Evolutionary conservation across 1,284 basidiomycete genomes (phyloP).

Genomic region (Cryptococcus amylolentus): DNA sequence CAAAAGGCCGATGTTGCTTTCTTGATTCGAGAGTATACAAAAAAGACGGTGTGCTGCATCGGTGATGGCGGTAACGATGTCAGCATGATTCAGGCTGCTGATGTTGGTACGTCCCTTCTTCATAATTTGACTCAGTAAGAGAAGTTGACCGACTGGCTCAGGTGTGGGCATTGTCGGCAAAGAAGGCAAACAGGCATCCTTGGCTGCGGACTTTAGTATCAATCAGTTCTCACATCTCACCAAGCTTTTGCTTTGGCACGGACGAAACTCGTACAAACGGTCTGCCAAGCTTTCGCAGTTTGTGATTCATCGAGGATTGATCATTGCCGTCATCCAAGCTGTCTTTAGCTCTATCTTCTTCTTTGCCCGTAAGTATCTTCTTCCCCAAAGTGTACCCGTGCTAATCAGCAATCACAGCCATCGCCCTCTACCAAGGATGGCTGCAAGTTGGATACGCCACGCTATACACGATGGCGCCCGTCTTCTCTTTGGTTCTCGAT

Average conservation of each 20-base stretch:
- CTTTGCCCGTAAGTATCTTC: conserved; percentile 66
- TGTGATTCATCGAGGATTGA: conserved; percentile 95
- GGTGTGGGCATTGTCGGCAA: conserved; percentile 98
- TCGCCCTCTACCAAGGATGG: conserved; percentile 97
- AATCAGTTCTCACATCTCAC: conserved; percentile 93
- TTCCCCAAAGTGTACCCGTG: background rate
- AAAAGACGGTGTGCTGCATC: conserved; percentile 95
- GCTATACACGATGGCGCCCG: conserved; percentile 96
- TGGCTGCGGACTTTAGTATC: conserved; percentile 97
- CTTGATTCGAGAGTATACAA: conserved; percentile 82
- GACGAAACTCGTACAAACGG: conserved; percentile 95
- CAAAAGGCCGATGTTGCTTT: conserved; percentile 97
- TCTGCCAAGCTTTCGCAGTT: conserved; percentile 97
- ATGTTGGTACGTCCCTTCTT: conserved; percentile 70
- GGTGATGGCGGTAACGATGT: conserved; percentile 98
- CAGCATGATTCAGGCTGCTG: conserved; percentile 93
- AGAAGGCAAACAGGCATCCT: conserved; percentile 95
- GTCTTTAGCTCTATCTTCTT: conserved; percentile 98
- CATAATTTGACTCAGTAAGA: background rate
- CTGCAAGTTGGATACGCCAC: conserved; percentile 98
- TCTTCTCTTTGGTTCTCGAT: conserved; percentile 94
- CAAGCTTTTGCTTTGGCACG: conserved; percentile 82
- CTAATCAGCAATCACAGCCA: conserved; percentile 52
- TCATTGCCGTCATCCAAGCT: conserved; percentile 96
- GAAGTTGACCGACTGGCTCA: conserved; percentile 36